Evolutionary conservation across 2,329 filamentous ascomycete species (phyloP).

Genomic region (Aspergillus fumigatus): DNA sequence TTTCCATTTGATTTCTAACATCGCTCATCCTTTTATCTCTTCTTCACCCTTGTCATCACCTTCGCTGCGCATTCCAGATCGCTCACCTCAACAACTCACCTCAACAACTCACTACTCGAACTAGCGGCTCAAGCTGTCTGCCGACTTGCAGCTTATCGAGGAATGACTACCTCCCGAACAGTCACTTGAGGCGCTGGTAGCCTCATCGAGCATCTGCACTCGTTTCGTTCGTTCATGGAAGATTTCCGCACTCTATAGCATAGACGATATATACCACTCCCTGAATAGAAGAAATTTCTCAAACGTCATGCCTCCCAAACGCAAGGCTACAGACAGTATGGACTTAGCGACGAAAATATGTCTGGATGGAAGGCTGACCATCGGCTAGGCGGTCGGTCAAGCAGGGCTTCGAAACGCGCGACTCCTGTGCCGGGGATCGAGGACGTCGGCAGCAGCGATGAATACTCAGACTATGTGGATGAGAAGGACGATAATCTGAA

Average conservation of each 20-base stretch:
- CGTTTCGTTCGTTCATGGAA: conserved; percentile 2
- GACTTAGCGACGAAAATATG: conserved; percentile 19
- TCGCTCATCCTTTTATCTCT: neutral
- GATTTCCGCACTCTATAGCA: conserved; percentile 1
- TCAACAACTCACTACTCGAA: neutral
- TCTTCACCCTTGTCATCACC: neutral
- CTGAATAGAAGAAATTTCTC: neutral
- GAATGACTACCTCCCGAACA: conserved; percentile 6
- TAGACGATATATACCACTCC: conserved; percentile 14
- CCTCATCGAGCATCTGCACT: conserved; percentile 11
- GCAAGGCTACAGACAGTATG: conserved; percentile 59
- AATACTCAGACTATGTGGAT: conserved; percentile 52
- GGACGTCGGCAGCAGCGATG: conserved; percentile 51
- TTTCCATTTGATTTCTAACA: neutral
- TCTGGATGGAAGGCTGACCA: conserved; percentile 28
- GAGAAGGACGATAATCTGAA: conserved; percentile 46
- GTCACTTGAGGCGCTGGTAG: conserved; percentile 18
- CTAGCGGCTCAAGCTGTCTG: neutral
- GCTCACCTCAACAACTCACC: neutral
- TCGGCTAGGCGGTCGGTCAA: conserved; percentile 39
- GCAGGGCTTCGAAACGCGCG: conserved; percentile 45
- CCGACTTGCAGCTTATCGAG: conserved; percentile 6
- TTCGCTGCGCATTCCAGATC: neutral
- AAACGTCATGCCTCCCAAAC: conserved; percentile 62
- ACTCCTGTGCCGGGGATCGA: conserved; percentile 43